Evolutionary conservation across 2,329 filamentous ascomycete genomes (phyloP).

Genomic region (Neofusicoccum umdonicola): DNA sequence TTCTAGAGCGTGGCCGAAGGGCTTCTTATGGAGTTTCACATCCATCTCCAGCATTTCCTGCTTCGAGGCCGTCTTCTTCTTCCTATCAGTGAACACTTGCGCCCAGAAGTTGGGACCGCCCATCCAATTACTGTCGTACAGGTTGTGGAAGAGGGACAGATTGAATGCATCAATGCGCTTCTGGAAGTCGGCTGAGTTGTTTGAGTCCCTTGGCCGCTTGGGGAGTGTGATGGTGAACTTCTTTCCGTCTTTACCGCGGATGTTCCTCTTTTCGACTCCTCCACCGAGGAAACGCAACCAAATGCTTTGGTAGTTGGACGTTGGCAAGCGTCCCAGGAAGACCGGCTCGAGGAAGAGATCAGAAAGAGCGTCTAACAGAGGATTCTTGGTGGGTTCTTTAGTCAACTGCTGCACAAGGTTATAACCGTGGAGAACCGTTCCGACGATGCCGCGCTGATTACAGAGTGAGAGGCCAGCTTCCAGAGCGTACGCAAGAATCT

Average conservation of each 20-base stretch:
- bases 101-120: neutral
- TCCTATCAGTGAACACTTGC: neutral
- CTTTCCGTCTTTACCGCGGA: neutral
- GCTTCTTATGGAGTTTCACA: neutral
- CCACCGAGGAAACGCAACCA: constrained; percentile 8
- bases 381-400: neutral
- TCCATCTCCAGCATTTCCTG: neutral
- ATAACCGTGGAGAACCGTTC: constrained; percentile 4
- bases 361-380: constrained; percentile 4
- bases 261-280: neutral
- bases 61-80: constrained; percentile 5
- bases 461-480: neutral
- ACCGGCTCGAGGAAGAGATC: constrained; percentile 5
- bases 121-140: neutral
- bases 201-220: neutral
- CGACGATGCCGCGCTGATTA: constrained; percentile 15
- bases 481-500: neutral
- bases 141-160: neutral
- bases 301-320: neutral
- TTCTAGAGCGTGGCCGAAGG: neutral
- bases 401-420: constrained; percentile 12
- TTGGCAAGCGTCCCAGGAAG: neutral
- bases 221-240: constrained; percentile 1
- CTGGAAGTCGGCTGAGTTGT: neutral
- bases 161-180: constrained; percentile 8